phyloP scores from a whole-genome alignment of 192 early-diverging fungal genomes.

The Helicostylum pulchrum region DNA sequence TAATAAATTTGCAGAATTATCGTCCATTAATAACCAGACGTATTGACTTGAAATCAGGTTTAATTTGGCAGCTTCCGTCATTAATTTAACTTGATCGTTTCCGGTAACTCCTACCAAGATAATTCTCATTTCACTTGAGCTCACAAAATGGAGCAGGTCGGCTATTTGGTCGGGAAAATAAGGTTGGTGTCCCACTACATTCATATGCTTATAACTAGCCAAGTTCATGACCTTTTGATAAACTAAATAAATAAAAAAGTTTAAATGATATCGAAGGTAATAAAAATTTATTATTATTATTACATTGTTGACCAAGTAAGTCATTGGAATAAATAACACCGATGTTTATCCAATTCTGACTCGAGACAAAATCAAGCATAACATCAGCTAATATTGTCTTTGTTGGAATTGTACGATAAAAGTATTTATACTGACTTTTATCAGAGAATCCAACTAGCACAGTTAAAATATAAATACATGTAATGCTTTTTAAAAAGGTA shows the following conservation, averaged over 20 bases:
- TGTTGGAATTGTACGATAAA: slow-evolving; percentile 48
- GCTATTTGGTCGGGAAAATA: slow-evolving; percentile 36
- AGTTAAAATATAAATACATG: background rate
- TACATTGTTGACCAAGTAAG: slow-evolving; percentile 43
- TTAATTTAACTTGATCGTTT: slow-evolving; percentile 23
- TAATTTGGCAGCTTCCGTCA: slow-evolving; percentile 36
- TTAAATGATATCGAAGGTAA: background rate
- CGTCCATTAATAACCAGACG: slow-evolving; percentile 37
- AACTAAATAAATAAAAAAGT: background rate
- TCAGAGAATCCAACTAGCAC: slow-evolving; percentile 38
- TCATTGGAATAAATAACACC: slow-evolving; percentile 43
- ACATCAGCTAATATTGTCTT: slow-evolving; percentile 39
- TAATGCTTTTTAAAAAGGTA: background rate
- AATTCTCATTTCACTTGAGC: slow-evolving; percentile 29
- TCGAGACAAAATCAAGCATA: slow-evolving; percentile 41
- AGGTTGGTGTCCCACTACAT: slow-evolving; percentile 29
- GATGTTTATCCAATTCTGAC: slow-evolving; percentile 39
- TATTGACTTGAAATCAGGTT: slow-evolving; percentile 32
- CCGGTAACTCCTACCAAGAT: slow-evolving; percentile 40
- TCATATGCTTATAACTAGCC: slow-evolving; percentile 24
- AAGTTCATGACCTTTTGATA: slow-evolving; percentile 1
- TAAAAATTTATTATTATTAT: background rate
- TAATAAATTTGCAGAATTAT: slow-evolving; percentile 25
- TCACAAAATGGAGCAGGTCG: slow-evolving; percentile 25
- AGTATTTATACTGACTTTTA: slow-evolving; percentile 41